A percentile compares a stretch with the other conserved stretches of the same genome.
Evolutionary conservation across 306 rosid genomes (phyloP).

Genomic region (Castanea mollissima): DNA sequence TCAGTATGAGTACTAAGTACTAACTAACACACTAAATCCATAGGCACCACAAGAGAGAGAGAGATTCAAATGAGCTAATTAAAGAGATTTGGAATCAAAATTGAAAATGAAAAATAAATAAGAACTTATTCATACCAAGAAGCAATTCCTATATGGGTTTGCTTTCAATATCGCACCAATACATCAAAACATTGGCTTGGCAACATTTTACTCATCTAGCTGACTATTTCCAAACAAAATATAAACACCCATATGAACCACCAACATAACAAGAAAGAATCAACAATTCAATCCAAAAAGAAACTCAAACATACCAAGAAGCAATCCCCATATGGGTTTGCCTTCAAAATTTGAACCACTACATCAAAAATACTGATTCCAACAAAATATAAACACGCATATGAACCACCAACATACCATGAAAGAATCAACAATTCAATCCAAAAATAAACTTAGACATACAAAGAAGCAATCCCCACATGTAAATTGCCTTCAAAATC

Average conservation of each 20-base stretch:
- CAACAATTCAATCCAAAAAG: not conserved
- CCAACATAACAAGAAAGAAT: not conserved
- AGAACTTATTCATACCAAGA: not conserved
- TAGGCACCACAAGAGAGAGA: not conserved
- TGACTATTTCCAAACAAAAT: not conserved
- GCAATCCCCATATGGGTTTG: not conserved
- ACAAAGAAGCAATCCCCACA: too few relatives aligned
- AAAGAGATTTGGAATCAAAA: not conserved
- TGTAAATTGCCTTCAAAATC: too few relatives aligned
- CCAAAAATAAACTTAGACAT: not conserved
- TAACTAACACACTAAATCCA: too few relatives aligned
- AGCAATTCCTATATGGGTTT: not conserved
- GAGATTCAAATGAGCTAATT: not conserved
- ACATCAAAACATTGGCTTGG: not conserved
- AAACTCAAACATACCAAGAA: not conserved
- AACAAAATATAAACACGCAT: not conserved
- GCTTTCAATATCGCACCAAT: too few relatives aligned
- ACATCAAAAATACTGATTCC: not conserved
- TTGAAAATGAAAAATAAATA: not conserved
- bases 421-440: not conserved
- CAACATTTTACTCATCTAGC: too few relatives aligned
- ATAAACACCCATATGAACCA: not conserved
- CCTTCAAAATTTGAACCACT: not conserved
- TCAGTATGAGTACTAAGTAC: not conserved
- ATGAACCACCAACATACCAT: not conserved